Percentiles rank a stretch among this genome's conserved stretches.
Evolutionary conservation across 2,329 filamentous ascomycete genomes (phyloP).

Genomic region (Aspergillus flavus): DNA sequence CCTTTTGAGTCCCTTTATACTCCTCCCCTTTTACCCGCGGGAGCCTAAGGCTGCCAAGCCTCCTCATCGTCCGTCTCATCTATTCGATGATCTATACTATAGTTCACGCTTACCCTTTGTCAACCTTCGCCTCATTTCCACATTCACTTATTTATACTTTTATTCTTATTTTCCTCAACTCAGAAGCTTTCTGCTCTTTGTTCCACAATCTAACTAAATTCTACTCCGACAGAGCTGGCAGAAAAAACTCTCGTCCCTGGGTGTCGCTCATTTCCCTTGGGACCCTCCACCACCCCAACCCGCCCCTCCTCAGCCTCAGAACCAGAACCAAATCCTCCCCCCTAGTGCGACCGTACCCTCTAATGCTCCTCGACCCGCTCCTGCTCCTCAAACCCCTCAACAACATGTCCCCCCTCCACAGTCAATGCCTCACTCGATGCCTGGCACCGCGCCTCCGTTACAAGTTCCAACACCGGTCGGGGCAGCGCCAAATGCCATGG

Average conservation of each 20-base stretch:
- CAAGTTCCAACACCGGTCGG: slow-evolving; percentile 25
- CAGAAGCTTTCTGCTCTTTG: not conserved
- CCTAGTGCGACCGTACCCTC: slow-evolving; percentile 45
- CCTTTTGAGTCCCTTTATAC: slow-evolving; percentile 47
- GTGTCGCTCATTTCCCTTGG: slow-evolving; percentile 91
- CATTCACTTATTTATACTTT: not conserved
- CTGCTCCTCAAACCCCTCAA: slow-evolving; percentile 29
- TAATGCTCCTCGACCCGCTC: slow-evolving; percentile 45
- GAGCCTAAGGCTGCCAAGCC: slow-evolving; percentile 25
- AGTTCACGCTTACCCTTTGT: slow-evolving; percentile 4
- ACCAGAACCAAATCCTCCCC: slow-evolving; percentile 41
- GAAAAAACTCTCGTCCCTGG: slow-evolving; percentile 79
- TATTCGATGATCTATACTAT: not conserved
- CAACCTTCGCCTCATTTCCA: not conserved
- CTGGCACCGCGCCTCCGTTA: slow-evolving; percentile 28
- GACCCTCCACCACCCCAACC: slow-evolving; percentile 76
- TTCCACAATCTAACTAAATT: not conserved
- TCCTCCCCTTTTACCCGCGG: slow-evolving; percentile 36
- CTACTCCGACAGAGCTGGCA: slow-evolving; percentile 76
- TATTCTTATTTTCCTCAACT: not conserved
- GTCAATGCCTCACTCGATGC: slow-evolving; percentile 37
- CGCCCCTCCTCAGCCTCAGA: slow-evolving; percentile 45
- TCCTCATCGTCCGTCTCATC: not conserved
- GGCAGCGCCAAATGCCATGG: slow-evolving; percentile 29
- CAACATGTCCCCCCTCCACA: slow-evolving; percentile 43